These are phyloP conservation scores for Westerdykella ornata DNA, from an alignment of 2,329 filamentous ascomycete species.

Conservation along the genomic window DNA sequence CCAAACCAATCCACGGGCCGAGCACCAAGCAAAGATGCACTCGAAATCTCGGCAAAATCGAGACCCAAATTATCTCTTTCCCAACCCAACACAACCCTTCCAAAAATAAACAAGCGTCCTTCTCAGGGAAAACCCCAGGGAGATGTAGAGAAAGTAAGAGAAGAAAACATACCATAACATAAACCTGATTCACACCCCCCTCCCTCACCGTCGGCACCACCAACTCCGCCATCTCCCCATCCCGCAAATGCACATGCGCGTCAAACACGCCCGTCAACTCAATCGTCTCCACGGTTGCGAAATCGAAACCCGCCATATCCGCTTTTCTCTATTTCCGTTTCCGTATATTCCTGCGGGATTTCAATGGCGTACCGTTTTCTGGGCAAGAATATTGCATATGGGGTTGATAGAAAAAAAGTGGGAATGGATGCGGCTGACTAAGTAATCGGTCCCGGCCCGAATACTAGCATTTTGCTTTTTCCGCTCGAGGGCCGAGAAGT, in stretches of 20 bases:
- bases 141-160: not conserved
- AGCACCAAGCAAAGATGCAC: not conserved
- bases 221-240: slow-evolving; percentile 47
- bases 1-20: too few species aligned
- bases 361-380: too few species aligned
- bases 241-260: slow-evolving; percentile 48
- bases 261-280: slow-evolving; percentile 46
- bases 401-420: too few species aligned
- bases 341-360: too few species aligned
- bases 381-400: too few species aligned
- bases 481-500: too few species aligned
- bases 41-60: not conserved
- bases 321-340: not conserved
- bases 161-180: slow-evolving; percentile 44
- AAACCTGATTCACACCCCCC: slow-evolving; percentile 50
- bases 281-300: slow-evolving; percentile 40
- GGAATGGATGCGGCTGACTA: too few species aligned
- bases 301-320: slow-evolving; percentile 20
- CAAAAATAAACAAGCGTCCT: not conserved
- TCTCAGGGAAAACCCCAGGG: not conserved
- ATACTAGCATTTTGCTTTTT: too few species aligned
- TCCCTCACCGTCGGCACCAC: slow-evolving; percentile 47
- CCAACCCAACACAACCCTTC: not conserved
- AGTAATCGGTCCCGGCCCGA: too few species aligned
- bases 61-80: not conserved